Evolutionary conservation across 441 rosid species (phyloP).

Genomic region (Adansonia gregorii): DNA sequence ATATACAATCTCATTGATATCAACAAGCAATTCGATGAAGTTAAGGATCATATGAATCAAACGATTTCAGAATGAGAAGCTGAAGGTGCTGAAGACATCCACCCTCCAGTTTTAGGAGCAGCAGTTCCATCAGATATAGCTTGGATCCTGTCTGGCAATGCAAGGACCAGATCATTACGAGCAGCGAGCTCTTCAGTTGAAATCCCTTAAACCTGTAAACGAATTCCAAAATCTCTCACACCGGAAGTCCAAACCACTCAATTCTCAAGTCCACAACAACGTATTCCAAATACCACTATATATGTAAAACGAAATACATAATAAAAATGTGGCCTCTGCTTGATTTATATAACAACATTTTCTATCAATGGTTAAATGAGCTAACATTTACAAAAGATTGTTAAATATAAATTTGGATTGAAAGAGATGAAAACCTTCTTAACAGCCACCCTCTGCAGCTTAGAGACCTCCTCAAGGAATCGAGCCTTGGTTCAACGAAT

Average conservation of each 20-base stretch:
- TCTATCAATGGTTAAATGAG: neutral
- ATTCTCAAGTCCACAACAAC: conserved; percentile 6
- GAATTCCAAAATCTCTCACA: conserved; percentile 21
- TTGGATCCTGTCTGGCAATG: conserved; percentile 85
- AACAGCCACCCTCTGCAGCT: conserved; percentile 88
- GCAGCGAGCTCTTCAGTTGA: conserved; percentile 85
- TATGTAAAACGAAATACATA: neutral
- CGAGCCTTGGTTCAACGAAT: conserved; percentile 86
- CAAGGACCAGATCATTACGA: conserved; percentile 90
- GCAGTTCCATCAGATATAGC: conserved; percentile 91
- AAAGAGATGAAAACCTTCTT: conserved; percentile 58
- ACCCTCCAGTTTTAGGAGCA: conserved; percentile 79
- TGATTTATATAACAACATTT: neutral
- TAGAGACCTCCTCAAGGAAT: conserved; percentile 83
- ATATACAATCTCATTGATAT: conserved; percentile 11
- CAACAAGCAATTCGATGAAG: conserved; percentile 22
- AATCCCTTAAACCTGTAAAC: conserved; percentile 82
- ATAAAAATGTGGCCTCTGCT: neutral
- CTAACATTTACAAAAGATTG: neutral
- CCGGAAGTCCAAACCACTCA: conserved; percentile 14
- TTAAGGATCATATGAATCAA: conserved; percentile 74
- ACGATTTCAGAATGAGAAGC: conserved; percentile 76
- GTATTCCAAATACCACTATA: neutral
- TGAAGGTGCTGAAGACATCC: conserved; percentile 72
- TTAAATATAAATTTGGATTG: neutral